These are phyloP conservation scores for Cyberlindnera euphorbiiphila DNA, from an alignment of 805 yeast species.

Conservation along the genomic window DNA sequence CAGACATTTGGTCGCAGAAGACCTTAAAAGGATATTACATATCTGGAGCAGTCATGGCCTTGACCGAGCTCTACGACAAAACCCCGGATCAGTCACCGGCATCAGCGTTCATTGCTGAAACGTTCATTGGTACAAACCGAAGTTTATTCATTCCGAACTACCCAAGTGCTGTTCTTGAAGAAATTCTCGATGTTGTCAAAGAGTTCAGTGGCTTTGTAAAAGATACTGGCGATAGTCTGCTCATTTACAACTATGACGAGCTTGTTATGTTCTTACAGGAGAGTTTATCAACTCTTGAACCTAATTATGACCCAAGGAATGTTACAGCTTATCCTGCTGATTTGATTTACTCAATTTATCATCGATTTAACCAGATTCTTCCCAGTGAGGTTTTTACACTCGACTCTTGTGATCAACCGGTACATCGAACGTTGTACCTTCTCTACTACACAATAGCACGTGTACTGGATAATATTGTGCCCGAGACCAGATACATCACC, in stretches of 20 bases:
- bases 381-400: conserved; percentile 22
- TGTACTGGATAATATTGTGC: conserved; percentile 24
- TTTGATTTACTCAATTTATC: conserved; percentile 13
- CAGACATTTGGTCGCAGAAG: conserved; percentile 13
- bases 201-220: conserved; percentile 10
- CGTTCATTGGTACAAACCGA: conserved; percentile 6
- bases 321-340: conserved; percentile 20
- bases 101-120: conserved; percentile 13
- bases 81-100: conserved; percentile 18
- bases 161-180: conserved; percentile 16
- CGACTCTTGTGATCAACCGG: conserved; percentile 6
- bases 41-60: conserved; percentile 16
- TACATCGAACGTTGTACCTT: conserved; percentile 19
- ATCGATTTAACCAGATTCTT: conserved; percentile 16
- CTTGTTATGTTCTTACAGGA: conserved; percentile 12
- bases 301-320: conserved; percentile 3
- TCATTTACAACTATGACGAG: conserved; percentile 7
- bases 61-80: conserved; percentile 17
- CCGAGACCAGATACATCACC: conserved; percentile 21
- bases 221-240: conserved; percentile 10
- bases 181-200: conserved; percentile 15
- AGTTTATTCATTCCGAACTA: conserved; percentile 23
- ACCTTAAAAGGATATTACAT: conserved; percentile 14
- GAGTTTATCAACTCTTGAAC: conserved; percentile 1
- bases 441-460: conserved; percentile 16